phyloP scores from a whole-genome alignment of 2,329 filamentous ascomycete genomes.

The Colletotrichum higginsianum region DNA sequence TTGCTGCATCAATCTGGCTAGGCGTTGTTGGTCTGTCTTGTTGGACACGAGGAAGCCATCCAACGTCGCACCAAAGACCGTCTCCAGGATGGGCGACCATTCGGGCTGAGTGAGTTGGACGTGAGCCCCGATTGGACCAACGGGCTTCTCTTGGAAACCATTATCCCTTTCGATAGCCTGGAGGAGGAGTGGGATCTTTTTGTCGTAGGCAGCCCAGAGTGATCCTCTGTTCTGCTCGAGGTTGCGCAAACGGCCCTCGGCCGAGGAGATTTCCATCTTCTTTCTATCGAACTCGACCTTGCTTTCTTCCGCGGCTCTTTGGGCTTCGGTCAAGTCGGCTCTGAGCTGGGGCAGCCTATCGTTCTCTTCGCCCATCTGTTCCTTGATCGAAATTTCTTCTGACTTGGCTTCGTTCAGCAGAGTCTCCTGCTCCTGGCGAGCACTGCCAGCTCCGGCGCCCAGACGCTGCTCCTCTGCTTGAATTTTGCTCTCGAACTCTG shows the following conservation, averaged over 20 bases:
- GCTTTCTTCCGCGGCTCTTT: conserved; percentile 6
- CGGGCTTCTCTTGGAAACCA: conserved; percentile 78
- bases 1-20: conserved; percentile 76
- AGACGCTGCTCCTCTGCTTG: conserved; percentile 73
- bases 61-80: conserved; percentile 77
- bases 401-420: conserved; percentile 45
- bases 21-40: conserved; percentile 80
- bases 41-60: conserved; percentile 86
- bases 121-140: conserved; percentile 87
- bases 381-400: conserved; percentile 42
- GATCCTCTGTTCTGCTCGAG: conserved; percentile 57
- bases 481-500: conserved; percentile 63
- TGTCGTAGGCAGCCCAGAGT: conserved; percentile 75
- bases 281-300: conserved; percentile 30
- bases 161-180: conserved; percentile 77
- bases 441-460: conserved; percentile 78
- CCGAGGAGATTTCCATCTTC: conserved; percentile 43
- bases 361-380: conserved; percentile 14
- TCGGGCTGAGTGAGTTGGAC: conserved; percentile 83
- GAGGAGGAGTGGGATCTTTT: conserved; percentile 74
- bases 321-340: conserved; percentile 18
- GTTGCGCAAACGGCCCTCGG: conserved; percentile 30
- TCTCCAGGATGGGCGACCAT: conserved; percentile 89
- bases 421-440: conserved; percentile 64
- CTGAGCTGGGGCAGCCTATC: conserved; percentile 18